Conservation (phyloP, 129 eudicot genomes). For the Arctium lappa region DNA sequence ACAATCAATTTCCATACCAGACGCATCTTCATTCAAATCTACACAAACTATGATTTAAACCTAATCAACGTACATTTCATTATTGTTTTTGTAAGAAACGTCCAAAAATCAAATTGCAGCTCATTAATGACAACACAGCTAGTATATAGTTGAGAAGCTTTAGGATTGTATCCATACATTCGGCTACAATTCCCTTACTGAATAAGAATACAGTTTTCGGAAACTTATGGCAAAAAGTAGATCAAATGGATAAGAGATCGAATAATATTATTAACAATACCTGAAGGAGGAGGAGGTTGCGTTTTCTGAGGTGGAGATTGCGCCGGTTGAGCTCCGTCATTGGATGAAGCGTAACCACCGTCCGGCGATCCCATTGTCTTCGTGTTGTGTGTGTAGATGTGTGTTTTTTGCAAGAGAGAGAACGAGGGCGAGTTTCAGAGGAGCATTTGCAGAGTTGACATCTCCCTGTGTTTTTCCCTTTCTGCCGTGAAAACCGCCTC, state of each 20-base stretch:
- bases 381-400: constrained; percentile 11
- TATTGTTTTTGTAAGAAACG: neutral
- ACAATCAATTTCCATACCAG: neutral
- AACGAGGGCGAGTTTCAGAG: constrained; percentile 16
- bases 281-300: constrained; percentile 30
- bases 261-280: neutral
- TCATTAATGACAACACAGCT: constrained; percentile 9
- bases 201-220: neutral
- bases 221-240: constrained; percentile 17
- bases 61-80: constrained; percentile 15
- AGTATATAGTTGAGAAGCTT: neutral
- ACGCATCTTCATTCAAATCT: constrained; percentile 12
- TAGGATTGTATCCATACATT: neutral
- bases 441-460: constrained; percentile 31
- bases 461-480: constrained; percentile 7
- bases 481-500: constrained; percentile 25
- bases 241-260: constrained; percentile 31
- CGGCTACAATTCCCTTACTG: neutral
- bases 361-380: constrained; percentile 42
- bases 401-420: constrained; percentile 14
- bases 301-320: constrained; percentile 49
- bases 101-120: neutral
- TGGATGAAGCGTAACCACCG: constrained; percentile 36
- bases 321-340: constrained; percentile 38
- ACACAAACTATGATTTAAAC: neutral